phyloP scores from a whole-genome alignment of 1,284 basidiomycete genomes.

The Moesziomyces parantarcticus region DNA sequence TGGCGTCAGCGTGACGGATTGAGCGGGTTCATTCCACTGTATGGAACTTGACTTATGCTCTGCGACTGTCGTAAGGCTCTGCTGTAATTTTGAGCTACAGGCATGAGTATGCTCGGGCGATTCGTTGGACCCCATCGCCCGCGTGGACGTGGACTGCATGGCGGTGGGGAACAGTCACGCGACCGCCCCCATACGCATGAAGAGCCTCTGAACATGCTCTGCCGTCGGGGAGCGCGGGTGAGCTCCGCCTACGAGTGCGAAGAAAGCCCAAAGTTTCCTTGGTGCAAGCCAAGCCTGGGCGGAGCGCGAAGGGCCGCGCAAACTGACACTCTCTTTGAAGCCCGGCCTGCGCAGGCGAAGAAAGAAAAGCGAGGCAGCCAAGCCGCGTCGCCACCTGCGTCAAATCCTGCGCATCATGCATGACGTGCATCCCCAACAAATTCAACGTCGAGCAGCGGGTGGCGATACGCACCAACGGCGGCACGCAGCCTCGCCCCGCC shows the following conservation, averaged over 20 bases:
- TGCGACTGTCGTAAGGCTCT: neutral
- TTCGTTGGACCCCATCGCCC: neutral
- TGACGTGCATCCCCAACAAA: constrained; percentile 1
- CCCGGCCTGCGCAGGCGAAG: neutral
- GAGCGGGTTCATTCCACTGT: too few relatives aligned
- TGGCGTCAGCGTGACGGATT: too few relatives aligned
- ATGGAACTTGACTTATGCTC: neutral
- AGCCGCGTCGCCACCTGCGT: neutral
- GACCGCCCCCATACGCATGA: neutral
- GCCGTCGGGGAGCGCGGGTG: too few relatives aligned
- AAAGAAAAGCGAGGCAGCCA: neutral
- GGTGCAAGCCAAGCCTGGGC: neutral
- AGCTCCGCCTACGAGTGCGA: too few relatives aligned
- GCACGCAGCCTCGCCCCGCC: too few relatives aligned
- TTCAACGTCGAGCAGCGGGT: neutral
- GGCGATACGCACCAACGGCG: too few relatives aligned
- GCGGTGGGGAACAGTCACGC: neutral
- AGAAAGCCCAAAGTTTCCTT: neutral
- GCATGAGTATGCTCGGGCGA: neutral
- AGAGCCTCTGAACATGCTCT: neutral
- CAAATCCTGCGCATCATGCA: neutral
- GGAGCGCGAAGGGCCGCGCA: neutral
- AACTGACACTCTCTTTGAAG: neutral
- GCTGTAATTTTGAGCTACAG: too few relatives aligned
- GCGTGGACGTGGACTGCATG: neutral